A percentile compares a stretch with the other conserved stretches of the same genome.
These are phyloP conservation scores for Rhododendron ovatum DNA, from an alignment of 148 eudicot genomes.

Conservation along the genomic window DNA sequence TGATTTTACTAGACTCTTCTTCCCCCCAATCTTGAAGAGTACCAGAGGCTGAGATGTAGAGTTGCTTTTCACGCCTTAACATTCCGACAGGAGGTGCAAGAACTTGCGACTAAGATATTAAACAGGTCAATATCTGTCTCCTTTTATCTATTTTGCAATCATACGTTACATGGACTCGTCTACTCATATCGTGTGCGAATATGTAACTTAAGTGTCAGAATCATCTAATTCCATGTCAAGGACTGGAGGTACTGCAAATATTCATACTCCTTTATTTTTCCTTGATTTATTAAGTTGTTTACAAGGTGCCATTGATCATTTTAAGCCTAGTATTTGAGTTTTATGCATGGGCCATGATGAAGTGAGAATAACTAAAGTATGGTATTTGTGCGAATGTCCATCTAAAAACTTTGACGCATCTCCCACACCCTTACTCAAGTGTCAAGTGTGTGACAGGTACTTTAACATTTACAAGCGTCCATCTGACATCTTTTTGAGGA, in stretches of 20 bases:
- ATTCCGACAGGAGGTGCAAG: constrained; percentile 73
- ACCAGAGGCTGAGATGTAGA: constrained; percentile 84
- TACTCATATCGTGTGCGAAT: neutral
- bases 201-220: neutral
- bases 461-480: neutral
- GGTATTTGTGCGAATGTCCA: neutral
- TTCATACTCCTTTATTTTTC: neutral
- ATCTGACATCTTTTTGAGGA: neutral
- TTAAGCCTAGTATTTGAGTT: neutral
- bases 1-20: constrained; percentile 52
- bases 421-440: neutral
- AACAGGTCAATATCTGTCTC: constrained; percentile 40
- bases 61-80: constrained; percentile 77
- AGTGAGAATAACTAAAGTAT: neutral
- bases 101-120: constrained; percentile 66
- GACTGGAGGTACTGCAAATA: neutral
- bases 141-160: neutral
- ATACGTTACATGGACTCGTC: neutral
- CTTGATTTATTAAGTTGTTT: neutral
- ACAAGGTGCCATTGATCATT: neutral
- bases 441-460: neutral
- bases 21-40: constrained; percentile 72
- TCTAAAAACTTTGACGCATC: neutral
- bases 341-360: neutral
- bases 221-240: neutral